phyloP scores from a whole-genome alignment of 805 yeast genomes.

The Lipomyces oligophaga region DNA sequence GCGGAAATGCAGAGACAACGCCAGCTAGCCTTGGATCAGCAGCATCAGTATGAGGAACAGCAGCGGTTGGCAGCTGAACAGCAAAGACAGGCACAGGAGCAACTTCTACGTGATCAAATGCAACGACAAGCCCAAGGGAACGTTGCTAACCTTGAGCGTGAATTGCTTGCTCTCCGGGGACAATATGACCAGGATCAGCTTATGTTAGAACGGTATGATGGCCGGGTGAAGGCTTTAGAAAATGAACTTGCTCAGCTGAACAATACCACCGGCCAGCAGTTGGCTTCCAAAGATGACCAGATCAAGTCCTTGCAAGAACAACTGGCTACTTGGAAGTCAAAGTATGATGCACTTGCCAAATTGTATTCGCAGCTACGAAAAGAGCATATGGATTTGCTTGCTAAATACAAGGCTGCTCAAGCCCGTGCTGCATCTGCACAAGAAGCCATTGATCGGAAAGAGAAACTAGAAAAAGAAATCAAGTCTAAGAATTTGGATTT shows the following conservation, averaged over 20 bases:
- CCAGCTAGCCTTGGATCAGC: constrained; percentile 64
- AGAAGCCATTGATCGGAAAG: constrained; percentile 81
- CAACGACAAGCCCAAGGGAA: constrained; percentile 74
- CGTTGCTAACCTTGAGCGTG: constrained; percentile 77
- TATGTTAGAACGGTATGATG: constrained; percentile 80
- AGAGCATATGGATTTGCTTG: constrained; percentile 76
- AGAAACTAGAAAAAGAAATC: constrained; percentile 73
- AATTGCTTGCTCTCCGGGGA: constrained; percentile 64
- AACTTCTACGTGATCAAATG: constrained; percentile 59
- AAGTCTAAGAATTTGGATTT: constrained; percentile 80
- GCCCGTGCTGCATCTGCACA: constrained; percentile 86
- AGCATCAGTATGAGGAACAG: constrained; percentile 66
- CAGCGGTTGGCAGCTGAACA: constrained; percentile 64
- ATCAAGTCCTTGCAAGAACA: constrained; percentile 67
- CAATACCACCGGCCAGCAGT: constrained; percentile 64
- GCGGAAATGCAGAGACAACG: constrained; percentile 64
- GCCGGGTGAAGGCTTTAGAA: constrained; percentile 77
- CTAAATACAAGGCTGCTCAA: constrained; percentile 45
- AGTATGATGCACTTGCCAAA: constrained; percentile 85
- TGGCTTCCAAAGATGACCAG: constrained; percentile 73
- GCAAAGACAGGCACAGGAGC: constrained; percentile 69
- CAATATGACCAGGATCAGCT: constrained; percentile 85
- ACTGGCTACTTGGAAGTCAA: constrained; percentile 70
- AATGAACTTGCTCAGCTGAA: constrained; percentile 59
- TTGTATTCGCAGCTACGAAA: constrained; percentile 86